Evolutionary conservation across 352 stramenopile genomes (phyloP).

Genomic region (Phytophthora sansomeana): DNA sequence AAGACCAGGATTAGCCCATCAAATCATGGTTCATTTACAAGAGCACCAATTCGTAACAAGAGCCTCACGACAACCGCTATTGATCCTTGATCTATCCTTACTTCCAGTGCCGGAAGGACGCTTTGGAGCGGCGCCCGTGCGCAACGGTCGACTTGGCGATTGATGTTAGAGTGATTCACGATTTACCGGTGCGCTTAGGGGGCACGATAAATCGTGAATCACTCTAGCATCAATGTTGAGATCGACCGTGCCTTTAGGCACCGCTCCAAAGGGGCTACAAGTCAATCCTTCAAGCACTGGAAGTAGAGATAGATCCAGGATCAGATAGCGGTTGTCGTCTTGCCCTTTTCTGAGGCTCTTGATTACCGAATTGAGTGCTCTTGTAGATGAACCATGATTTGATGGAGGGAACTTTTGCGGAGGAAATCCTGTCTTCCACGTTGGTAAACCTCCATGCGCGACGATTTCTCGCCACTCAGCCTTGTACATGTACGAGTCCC

Average conservation of each 20-base stretch:
- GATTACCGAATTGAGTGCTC: slow-evolving; percentile 13
- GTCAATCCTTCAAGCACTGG: neutral
- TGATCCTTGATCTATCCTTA: slow-evolving; percentile 15
- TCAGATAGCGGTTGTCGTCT: slow-evolving; percentile 18
- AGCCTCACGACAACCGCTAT: slow-evolving; percentile 13
- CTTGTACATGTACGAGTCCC: slow-evolving; percentile 4
- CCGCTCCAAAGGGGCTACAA: slow-evolving; percentile 27
- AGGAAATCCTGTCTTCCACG: neutral
- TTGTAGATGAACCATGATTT: slow-evolving; percentile 8
- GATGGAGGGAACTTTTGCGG: neutral
- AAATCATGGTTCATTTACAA: slow-evolving; percentile 7
- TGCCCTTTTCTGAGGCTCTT: slow-evolving; percentile 19
- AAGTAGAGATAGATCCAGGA: slow-evolving; percentile 10
- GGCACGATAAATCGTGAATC: slow-evolving; percentile 31
- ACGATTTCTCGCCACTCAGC: slow-evolving; percentile 14
- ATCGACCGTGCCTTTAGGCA: slow-evolving; percentile 1
- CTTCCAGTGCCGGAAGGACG: neutral
- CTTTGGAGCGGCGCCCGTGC: slow-evolving; percentile 19
- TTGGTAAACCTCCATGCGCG: neutral
- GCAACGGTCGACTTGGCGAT: neutral
- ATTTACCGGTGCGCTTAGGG: too few relatives aligned
- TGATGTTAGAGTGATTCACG: slow-evolving; percentile 21
- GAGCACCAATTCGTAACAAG: slow-evolving; percentile 10
- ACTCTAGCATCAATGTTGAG: slow-evolving; percentile 4
- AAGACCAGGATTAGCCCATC: neutral